phyloP scores from a whole-genome alignment of 2,329 filamentous ascomycete genomes.

The Trichoderma sp. region DNA sequence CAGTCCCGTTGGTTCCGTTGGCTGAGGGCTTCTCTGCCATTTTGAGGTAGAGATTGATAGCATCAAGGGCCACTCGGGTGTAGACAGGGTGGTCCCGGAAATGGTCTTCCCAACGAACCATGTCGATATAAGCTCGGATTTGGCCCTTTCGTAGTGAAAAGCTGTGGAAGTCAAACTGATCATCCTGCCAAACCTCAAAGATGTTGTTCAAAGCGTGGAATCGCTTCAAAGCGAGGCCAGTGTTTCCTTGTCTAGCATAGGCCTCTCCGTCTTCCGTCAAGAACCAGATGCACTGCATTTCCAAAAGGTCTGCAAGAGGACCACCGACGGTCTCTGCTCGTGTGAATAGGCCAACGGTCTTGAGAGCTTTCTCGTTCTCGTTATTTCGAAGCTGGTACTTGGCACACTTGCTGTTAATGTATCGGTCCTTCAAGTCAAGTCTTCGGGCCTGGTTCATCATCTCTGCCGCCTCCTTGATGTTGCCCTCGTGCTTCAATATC shows the following conservation, averaged over 20 bases:
- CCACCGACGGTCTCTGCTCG: conserved; percentile 86
- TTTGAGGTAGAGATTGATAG: conserved; percentile 76
- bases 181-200: conserved; percentile 97
- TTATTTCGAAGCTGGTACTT: conserved; percentile 96
- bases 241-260: conserved; percentile 77
- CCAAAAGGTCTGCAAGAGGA: conserved; percentile 84
- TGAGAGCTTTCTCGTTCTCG: conserved; percentile 80
- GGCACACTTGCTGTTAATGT: conserved; percentile 97
- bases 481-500: conserved; percentile 88
- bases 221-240: conserved; percentile 86
- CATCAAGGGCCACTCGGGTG: conserved; percentile 77
- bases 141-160: conserved; percentile 97
- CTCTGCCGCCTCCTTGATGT: conserved; percentile 76
- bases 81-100: conserved; percentile 93
- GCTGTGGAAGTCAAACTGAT: conserved; percentile 98
- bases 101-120: conserved; percentile 94
- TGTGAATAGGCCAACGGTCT: conserved; percentile 93
- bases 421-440: conserved; percentile 86
- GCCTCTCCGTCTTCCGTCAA: conserved; percentile 93
- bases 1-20: conserved; percentile 62
- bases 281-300: conserved; percentile 99
- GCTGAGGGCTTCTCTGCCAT: conserved; percentile 73
- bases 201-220: conserved; percentile 88
- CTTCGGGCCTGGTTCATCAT: conserved; percentile 85
- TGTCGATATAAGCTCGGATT: conserved; percentile 91